Evolutionary conservation across 2,329 filamentous ascomycete genomes (phyloP).

Genomic region (Fulvia fulva): DNA sequence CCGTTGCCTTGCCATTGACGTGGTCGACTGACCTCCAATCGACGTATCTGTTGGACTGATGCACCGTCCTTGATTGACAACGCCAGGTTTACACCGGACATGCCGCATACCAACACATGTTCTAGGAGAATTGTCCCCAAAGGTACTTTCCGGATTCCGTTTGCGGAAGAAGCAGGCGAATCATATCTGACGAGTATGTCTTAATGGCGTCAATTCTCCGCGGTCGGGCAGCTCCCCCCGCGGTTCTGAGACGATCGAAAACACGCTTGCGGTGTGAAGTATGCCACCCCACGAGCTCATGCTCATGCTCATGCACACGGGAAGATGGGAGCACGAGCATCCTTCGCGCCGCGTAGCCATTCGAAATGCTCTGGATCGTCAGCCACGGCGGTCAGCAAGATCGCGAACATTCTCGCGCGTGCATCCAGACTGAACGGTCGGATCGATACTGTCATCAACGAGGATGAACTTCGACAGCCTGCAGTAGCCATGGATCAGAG

Average conservation of each 20-base stretch:
- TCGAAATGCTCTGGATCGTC: conserved; percentile 4
- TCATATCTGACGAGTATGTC: background rate
- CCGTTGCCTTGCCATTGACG: background rate
- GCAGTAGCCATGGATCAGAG: background rate
- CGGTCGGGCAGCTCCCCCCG: background rate
- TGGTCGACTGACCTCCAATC: background rate
- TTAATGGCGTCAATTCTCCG: background rate
- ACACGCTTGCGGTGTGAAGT: background rate
- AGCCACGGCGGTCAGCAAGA: conserved; percentile 4
- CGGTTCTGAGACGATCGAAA: background rate
- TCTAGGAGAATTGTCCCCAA: background rate
- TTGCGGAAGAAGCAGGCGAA: background rate
- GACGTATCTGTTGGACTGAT: background rate
- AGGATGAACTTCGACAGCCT: background rate
- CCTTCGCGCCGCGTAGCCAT: background rate
- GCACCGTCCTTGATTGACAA: background rate
- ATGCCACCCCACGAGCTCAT: background rate
- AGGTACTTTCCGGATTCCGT: background rate
- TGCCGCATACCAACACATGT: background rate
- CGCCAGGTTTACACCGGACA: background rate
- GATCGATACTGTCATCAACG: background rate
- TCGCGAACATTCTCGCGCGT: background rate
- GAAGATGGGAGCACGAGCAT: too few relatives aligned
- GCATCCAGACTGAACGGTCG: background rate
- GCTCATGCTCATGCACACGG: background rate